phyloP scores from a whole-genome alignment of 1,284 basidiomycete species.

The Cryptococcus floricola region DNA sequence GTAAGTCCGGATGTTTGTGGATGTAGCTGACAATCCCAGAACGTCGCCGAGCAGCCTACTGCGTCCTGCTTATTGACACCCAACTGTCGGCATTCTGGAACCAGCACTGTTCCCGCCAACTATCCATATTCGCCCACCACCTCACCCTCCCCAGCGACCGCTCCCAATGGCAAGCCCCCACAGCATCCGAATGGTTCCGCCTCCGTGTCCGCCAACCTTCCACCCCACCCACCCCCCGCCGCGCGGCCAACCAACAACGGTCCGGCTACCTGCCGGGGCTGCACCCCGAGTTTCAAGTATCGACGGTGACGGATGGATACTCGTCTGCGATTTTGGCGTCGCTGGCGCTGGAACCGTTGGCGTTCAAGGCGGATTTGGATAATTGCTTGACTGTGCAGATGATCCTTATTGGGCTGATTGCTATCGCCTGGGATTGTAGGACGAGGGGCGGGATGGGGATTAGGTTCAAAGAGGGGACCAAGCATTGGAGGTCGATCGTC shows the following conservation, averaged over 20 bases:
- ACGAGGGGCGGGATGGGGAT: constrained; percentile 42
- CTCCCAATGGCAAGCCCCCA: constrained; percentile 35
- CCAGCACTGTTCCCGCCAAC: constrained; percentile 37
- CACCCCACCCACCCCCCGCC: constrained; percentile 5
- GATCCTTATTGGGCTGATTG: constrained; percentile 35
- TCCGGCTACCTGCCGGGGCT: constrained; percentile 31
- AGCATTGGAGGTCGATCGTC: constrained; percentile 38
- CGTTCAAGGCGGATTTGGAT: constrained; percentile 31
- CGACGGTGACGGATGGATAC: constrained; percentile 31
- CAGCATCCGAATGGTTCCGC: constrained; percentile 31
- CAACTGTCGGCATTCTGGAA: constrained; percentile 43
- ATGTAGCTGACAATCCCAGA: constrained; percentile 14
- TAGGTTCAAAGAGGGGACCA: constrained; percentile 34
- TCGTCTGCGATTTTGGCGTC: constrained; percentile 27
- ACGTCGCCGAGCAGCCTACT: constrained; percentile 39
- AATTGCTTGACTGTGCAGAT: constrained; percentile 29
- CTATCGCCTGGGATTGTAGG: constrained; percentile 41
- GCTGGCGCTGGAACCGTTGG: constrained; percentile 14
- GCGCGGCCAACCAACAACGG: constrained; percentile 1
- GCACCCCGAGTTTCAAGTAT: constrained; percentile 40
- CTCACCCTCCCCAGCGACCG: constrained; percentile 30
- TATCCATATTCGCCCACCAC: constrained; percentile 43
- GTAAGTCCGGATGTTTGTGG: constrained; percentile 9
- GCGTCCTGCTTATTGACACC: constrained; percentile 39
- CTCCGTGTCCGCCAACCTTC: background rate